Conservation (phyloP, 805 yeast genomes). For the Ogataea angusta region DNA sequence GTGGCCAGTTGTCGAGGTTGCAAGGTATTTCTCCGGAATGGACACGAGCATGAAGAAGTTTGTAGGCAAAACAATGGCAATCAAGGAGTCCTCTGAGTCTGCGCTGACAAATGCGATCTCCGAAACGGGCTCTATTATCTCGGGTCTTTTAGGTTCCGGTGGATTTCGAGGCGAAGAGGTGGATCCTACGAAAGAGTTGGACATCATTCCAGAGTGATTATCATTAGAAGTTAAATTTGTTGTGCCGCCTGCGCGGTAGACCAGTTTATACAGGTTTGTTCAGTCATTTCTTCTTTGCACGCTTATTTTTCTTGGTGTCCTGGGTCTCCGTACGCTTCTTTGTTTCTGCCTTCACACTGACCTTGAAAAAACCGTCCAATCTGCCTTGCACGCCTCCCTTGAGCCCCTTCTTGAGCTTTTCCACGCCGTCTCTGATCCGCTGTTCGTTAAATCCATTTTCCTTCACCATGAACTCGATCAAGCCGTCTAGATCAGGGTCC, state of each 20-base stretch:
- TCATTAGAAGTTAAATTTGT: neutral
- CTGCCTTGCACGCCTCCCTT: conserved; percentile 88
- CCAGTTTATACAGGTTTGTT: conserved; percentile 1
- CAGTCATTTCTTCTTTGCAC: conserved; percentile 15
- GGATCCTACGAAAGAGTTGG: conserved; percentile 1
- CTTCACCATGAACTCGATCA: conserved; percentile 76
- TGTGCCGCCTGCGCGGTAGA: neutral
- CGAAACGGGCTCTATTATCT: conserved; percentile 22
- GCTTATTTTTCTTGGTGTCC: conserved; percentile 21
- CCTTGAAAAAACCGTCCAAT: conserved; percentile 86
- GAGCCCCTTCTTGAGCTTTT: conserved; percentile 76
- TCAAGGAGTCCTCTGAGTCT: conserved; percentile 17
- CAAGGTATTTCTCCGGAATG: conserved; percentile 62
- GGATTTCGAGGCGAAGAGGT: conserved; percentile 9
- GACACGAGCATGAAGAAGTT: conserved; percentile 45
- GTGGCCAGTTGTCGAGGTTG: conserved; percentile 58
- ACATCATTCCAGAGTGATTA: neutral
- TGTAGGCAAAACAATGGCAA: conserved; percentile 23
- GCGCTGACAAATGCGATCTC: conserved; percentile 18
- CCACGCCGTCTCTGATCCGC: conserved; percentile 83
- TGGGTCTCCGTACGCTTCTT: conserved; percentile 35
- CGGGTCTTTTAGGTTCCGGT: conserved; percentile 15
- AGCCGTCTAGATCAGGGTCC: conserved; percentile 83
- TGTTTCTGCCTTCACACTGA: conserved; percentile 48
- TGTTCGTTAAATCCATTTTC: conserved; percentile 94